phyloP scores from a whole-genome alignment of 1,284 basidiomycete species.

The Trichosporon coremiiforme region DNA sequence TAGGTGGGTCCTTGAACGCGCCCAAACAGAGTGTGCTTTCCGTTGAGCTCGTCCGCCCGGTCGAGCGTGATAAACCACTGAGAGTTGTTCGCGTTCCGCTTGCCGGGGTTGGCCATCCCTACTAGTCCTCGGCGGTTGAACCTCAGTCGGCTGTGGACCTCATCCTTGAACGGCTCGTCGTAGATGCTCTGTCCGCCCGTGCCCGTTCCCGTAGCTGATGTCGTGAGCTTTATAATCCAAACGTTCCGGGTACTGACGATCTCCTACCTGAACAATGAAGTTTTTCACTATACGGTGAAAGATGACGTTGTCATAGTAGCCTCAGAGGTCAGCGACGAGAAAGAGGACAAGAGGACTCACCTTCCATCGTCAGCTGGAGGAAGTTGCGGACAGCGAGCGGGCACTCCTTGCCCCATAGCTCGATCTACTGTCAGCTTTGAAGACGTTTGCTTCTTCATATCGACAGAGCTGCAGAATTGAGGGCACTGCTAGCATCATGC shows the following conservation, averaged over 20 bases:
- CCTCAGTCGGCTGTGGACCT: constrained; percentile 83
- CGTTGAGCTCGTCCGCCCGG: constrained; percentile 81
- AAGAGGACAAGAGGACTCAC: constrained; percentile 58
- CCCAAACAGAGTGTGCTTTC: constrained; percentile 86
- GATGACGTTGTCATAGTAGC: constrained; percentile 92
- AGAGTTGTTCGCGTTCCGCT: constrained; percentile 79
- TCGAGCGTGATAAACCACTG: constrained; percentile 92
- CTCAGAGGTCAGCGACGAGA: constrained; percentile 57
- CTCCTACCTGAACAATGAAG: constrained; percentile 94
- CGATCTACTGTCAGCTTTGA: constrained; percentile 61
- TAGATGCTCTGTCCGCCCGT: constrained; percentile 88
- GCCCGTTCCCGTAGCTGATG: constrained; percentile 75
- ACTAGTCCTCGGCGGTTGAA: constrained; percentile 73
- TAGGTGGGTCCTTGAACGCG: constrained; percentile 67
- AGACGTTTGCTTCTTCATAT: too few species aligned
- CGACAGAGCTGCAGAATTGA: background rate
- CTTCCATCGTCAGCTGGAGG: constrained; percentile 84
- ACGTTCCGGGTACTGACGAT: constrained; percentile 55
- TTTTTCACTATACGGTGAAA: constrained; percentile 82
- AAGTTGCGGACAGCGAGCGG: constrained; percentile 94
- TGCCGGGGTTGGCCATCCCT: constrained; percentile 89
- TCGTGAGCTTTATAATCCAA: background rate
- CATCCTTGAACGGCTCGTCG: constrained; percentile 88
- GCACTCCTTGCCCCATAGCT: constrained; percentile 93
- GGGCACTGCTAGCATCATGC: too few species aligned